phyloP scores from a whole-genome alignment of 2,329 filamentous ascomycete species.

The Aureobasidium sp. region DNA sequence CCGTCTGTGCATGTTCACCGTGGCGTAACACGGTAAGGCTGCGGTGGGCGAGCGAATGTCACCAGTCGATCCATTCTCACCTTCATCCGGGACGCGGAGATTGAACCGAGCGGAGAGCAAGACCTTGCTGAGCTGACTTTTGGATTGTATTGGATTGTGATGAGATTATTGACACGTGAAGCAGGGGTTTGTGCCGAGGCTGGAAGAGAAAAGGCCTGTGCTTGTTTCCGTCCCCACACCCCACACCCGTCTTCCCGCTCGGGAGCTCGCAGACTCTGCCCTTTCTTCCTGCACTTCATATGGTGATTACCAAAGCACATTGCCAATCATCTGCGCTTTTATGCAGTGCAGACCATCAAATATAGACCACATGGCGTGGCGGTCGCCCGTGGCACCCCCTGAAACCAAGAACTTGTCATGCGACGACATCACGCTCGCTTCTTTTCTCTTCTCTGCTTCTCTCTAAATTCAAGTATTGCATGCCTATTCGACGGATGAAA shows the following conservation, averaged over 20 bases:
- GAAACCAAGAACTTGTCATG: background rate
- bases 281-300: background rate
- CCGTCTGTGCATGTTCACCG: background rate
- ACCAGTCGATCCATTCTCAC: background rate
- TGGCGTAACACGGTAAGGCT: background rate
- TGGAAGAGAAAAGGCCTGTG: background rate
- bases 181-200: background rate
- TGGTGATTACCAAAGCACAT: background rate
- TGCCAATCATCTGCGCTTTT: background rate
- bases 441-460: background rate
- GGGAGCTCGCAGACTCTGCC: background rate
- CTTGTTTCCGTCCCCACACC: background rate
- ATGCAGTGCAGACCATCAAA: background rate
- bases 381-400: background rate
- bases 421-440: background rate
- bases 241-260: conserved; percentile 3
- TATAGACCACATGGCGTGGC: conserved; percentile 1
- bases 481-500: background rate
- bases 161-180: background rate
- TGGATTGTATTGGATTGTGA: background rate
- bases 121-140: background rate
- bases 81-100: background rate
- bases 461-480: background rate
- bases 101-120: background rate
- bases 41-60: background rate